Evolutionary conservation across 768 basidiomycete species (phyloP).

Genomic region (Mycena amicta): DNA sequence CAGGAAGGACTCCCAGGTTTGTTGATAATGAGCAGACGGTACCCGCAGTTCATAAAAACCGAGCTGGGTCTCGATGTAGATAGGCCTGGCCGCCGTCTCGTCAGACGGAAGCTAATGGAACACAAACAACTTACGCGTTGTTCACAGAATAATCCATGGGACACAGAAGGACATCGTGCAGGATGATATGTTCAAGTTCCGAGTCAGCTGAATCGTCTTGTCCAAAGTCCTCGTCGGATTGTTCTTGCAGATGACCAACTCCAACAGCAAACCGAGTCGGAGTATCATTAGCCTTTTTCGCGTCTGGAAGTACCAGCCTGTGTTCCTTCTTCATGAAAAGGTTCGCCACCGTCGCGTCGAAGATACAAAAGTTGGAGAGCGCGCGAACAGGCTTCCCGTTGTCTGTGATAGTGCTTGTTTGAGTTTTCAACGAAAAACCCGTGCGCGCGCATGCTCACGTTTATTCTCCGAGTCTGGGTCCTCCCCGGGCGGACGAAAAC

Average conservation of each 20-base stretch:
- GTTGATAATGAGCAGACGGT: slow-evolving; percentile 49
- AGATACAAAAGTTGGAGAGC: slow-evolving; percentile 61
- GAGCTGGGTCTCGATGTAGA: slow-evolving; percentile 65
- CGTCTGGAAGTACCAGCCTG: slow-evolving; percentile 49
- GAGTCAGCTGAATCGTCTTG: slow-evolving; percentile 55
- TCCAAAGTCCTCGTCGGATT: slow-evolving; percentile 63
- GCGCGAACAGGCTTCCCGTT: slow-evolving; percentile 56
- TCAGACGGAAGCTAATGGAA: slow-evolving; percentile 3
- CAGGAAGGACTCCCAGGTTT: slow-evolving; percentile 51
- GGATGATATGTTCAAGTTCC: slow-evolving; percentile 39
- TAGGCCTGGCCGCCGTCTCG: slow-evolving; percentile 48
- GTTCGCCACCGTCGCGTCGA: slow-evolving; percentile 46
- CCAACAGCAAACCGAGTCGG: slow-evolving; percentile 47
- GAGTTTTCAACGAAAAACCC: neutral
- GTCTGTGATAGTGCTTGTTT: slow-evolving; percentile 26
- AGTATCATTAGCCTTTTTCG: slow-evolving; percentile 36
- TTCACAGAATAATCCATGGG: slow-evolving; percentile 52
- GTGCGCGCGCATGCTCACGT: neutral
- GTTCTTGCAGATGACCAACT: slow-evolving; percentile 45
- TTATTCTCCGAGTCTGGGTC: slow-evolving; percentile 31
- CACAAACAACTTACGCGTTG: slow-evolving; percentile 48
- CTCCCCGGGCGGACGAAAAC: slow-evolving; percentile 45
- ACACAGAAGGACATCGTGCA: slow-evolving; percentile 50
- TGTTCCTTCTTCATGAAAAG: slow-evolving; percentile 21
- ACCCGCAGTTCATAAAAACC: slow-evolving; percentile 63